These are phyloP conservation scores for Posidonia oceanica DNA, from an alignment of 116 monocot genomes.

Conservation along the genomic window DNA sequence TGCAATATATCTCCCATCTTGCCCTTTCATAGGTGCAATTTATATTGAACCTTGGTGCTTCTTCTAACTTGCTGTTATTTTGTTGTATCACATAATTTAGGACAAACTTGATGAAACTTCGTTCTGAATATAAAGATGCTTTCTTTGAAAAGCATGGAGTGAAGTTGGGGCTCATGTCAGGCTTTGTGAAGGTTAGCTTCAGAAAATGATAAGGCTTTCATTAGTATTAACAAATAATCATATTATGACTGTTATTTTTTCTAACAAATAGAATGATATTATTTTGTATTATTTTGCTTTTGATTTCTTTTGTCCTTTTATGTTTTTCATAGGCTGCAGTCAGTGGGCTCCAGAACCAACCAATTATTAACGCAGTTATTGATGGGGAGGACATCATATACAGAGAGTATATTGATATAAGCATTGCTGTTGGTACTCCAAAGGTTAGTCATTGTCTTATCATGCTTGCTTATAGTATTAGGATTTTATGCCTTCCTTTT, in stretches of 20 bases:
- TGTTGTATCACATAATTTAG: constrained; percentile 15
- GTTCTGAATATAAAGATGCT: constrained; percentile 91
- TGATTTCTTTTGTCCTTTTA: neutral
- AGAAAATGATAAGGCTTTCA: neutral
- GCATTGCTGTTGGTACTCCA: constrained; percentile 90
- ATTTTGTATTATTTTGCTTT: neutral
- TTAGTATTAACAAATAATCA: no score
- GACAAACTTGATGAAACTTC: constrained; percentile 98
- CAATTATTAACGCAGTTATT: constrained; percentile 91
- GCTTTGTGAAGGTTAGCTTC: constrained; percentile 71
- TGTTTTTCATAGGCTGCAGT: constrained; percentile 62
- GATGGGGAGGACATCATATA: constrained; percentile 98
- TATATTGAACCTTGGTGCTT: neutral
- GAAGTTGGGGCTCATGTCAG: constrained; percentile 94
- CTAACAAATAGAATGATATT: no score
- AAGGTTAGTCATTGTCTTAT: constrained; percentile 40
- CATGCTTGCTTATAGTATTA: neutral
- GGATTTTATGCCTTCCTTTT: neutral
- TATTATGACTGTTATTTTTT: no score
- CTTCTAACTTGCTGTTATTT: neutral
- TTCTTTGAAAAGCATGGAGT: constrained; percentile 85
- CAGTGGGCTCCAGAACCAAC: constrained; percentile 80
- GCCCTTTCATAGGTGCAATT: neutral
- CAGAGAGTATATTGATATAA: constrained; percentile 84
- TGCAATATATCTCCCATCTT: neutral